Conservation (phyloP, 208 protist species). For the Leishmania lainsoni region DNA sequence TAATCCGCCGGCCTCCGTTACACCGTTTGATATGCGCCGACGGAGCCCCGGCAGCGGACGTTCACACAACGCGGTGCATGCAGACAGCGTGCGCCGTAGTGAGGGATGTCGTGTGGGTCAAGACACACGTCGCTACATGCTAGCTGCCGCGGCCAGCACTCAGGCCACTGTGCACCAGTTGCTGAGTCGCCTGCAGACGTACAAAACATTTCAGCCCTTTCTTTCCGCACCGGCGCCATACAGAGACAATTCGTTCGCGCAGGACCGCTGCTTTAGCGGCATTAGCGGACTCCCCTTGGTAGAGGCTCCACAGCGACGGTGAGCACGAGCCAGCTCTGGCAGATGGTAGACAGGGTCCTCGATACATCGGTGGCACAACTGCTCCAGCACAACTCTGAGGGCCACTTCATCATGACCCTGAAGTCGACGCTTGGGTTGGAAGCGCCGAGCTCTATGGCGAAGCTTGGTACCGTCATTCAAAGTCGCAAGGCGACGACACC, state of each 20-base stretch:
- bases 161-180: slow-evolving; percentile 49
- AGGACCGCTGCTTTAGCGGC: background rate
- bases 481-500: slow-evolving; percentile 1
- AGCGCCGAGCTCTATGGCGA: slow-evolving; percentile 1
- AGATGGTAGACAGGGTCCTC: slow-evolving; percentile 47
- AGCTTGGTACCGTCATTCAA: slow-evolving; percentile 27
- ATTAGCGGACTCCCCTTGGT: background rate
- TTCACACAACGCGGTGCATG: slow-evolving; percentile 5
- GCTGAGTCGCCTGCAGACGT: slow-evolving; percentile 51
- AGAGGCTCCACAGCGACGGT: slow-evolving; percentile 8
- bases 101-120: slow-evolving; percentile 27
- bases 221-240: slow-evolving; percentile 35
- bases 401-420: slow-evolving; percentile 45
- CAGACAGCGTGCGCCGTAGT: slow-evolving; percentile 30
- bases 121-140: slow-evolving; percentile 40
- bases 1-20: slow-evolving; percentile 3
- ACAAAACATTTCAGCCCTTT: slow-evolving; percentile 66
- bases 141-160: slow-evolving; percentile 34
- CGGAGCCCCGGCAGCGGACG: slow-evolving; percentile 8
- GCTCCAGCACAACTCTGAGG: slow-evolving; percentile 52
- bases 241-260: background rate
- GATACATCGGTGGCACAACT: slow-evolving; percentile 36
- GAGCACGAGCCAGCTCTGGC: slow-evolving; percentile 28
- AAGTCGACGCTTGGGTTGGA: slow-evolving; percentile 27
- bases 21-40: slow-evolving; percentile 5